A percentile compares a stretch with the other conserved stretches of the same genome.
These are phyloP conservation scores for Adansonia rubrostipa DNA, from an alignment of 441 rosid genomes.

Conservation along the genomic window DNA sequence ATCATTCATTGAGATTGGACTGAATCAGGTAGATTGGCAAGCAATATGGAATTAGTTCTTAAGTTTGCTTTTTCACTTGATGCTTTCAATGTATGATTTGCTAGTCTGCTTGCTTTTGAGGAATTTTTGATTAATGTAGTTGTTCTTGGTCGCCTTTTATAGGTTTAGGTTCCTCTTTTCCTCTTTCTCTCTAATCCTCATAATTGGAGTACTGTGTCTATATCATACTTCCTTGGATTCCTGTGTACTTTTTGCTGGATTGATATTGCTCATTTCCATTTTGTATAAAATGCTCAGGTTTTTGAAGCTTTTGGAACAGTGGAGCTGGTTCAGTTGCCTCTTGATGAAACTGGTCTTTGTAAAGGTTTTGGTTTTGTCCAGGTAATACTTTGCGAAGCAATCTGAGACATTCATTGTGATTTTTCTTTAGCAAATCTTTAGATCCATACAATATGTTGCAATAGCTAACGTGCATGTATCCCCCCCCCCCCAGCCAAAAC, in stretches of 20 bases:
- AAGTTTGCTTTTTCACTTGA: not conserved
- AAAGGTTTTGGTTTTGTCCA: conserved; percentile 98
- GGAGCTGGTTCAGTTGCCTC: conserved; percentile 95
- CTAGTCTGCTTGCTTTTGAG: not conserved
- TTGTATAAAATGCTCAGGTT: conserved; percentile 54
- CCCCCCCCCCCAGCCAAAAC: not conserved
- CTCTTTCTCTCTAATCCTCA: not conserved
- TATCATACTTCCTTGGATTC: not conserved
- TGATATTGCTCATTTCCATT: conserved; percentile 7
- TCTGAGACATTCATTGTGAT: not conserved
- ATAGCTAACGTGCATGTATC: not conserved
- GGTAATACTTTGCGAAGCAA: conserved; percentile 43
- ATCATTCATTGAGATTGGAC: not conserved
- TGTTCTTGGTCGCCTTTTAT: not conserved
- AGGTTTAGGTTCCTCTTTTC: not conserved
- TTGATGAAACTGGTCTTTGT: conserved; percentile 86
- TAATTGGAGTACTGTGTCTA: not conserved
- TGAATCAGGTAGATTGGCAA: not conserved
- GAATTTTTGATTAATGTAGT: not conserved
- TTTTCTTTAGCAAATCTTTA: not conserved
- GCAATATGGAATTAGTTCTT: not conserved
- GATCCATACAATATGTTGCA: not conserved
- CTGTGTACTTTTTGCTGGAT: not conserved
- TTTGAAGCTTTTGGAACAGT: conserved; percentile 94
- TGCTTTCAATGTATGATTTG: not conserved